Base-by-base conservation (phyloP, 768 basidiomycete species). In the Lactarius evosmus region DNA sequence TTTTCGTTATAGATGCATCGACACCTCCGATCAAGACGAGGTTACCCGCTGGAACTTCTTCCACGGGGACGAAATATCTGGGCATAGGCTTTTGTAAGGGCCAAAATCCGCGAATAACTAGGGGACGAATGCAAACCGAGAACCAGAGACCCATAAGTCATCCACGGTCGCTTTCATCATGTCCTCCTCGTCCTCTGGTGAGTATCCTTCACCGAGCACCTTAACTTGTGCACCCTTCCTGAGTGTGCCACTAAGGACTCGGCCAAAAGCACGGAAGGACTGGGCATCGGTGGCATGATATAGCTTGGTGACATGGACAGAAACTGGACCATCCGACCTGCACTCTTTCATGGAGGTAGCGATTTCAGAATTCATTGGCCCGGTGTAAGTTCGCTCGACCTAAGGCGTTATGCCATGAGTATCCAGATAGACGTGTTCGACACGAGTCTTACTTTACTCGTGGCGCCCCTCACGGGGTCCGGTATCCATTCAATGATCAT, bases 111-210 rank as follows among this genome's bases (percentile, higher is more conserved):
- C 7, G 19, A 22, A 30, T 34, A 19, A 22, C 14, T 29, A 44
- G 29, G 58, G 30, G 50, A 27, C 3, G 30, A 16, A 41, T 27
- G 71, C 82, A 66, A 66, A 95, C 91, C 96, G 82, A 17, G 96
- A 86, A 79, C 98, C 91, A 72, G 84, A 86, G 62, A 98, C 85
- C 92, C 94, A 93, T 19, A 98, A 78, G 66, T 89, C 88, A 69
- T 98, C 95, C 3, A 97, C 84, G 2, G 79, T 83, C 16, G 84
- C 86, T 66, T 85, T 87, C 74, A 91, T 83, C 94, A 98, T 96
- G 72, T 99, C 97, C 76, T 99, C 97, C 77, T 98, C 96, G 68
- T 99, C 97, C 71, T 98, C 96, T n/a, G 93, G 91, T 16, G 95
- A 96, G 74, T 95, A 99, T 0, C 94, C 94, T 74, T 98, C 97